These are phyloP conservation scores for Mucor racemosus DNA, from an alignment of 371 early-diverging fungal genomes.

Conservation along the genomic window DNA sequence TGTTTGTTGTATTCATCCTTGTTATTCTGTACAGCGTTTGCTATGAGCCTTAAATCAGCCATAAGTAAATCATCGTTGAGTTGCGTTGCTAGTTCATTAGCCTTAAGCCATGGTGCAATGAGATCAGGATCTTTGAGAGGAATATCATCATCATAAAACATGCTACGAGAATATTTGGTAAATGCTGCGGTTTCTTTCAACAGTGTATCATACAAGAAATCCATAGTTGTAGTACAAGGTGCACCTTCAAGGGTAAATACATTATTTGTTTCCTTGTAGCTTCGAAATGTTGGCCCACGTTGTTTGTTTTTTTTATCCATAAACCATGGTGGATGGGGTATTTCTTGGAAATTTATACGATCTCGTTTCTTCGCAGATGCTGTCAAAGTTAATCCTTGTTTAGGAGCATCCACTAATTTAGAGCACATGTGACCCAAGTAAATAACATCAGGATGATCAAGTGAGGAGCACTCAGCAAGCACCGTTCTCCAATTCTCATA, in stretches of 20 bases:
- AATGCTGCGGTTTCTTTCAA: conserved; percentile 37
- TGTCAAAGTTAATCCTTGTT: conserved; percentile 50
- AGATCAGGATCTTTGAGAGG: conserved; percentile 33
- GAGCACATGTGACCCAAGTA: conserved; percentile 56
- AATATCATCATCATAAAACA: conserved; percentile 40
- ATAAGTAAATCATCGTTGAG: conserved; percentile 18
- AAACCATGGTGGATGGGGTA: conserved; percentile 49
- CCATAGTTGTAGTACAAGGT: conserved; percentile 41
- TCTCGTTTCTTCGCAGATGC: conserved; percentile 21
- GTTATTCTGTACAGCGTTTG: conserved; percentile 12
- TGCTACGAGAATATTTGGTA: conserved; percentile 31
- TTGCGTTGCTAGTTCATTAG: conserved; percentile 21
- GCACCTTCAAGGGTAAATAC: conserved; percentile 21
- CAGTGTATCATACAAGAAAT: conserved; percentile 34
- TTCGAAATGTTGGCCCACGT: conserved; percentile 19
- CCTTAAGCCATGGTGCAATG: conserved; percentile 30
- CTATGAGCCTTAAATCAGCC: conserved; percentile 31
- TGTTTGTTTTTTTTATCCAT: conserved; percentile 43
- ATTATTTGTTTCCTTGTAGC: conserved; percentile 30
- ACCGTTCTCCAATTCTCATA: conserved; percentile 54
- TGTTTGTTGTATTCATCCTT: conserved; percentile 20
- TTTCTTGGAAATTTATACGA: conserved; percentile 11
- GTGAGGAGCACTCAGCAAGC: conserved; percentile 31
- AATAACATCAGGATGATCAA: conserved; percentile 42
- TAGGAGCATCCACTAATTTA: conserved; percentile 52